Evolutionary conservation across 768 basidiomycete genomes (phyloP).

Genomic region (Fomitopsis serialis): DNA sequence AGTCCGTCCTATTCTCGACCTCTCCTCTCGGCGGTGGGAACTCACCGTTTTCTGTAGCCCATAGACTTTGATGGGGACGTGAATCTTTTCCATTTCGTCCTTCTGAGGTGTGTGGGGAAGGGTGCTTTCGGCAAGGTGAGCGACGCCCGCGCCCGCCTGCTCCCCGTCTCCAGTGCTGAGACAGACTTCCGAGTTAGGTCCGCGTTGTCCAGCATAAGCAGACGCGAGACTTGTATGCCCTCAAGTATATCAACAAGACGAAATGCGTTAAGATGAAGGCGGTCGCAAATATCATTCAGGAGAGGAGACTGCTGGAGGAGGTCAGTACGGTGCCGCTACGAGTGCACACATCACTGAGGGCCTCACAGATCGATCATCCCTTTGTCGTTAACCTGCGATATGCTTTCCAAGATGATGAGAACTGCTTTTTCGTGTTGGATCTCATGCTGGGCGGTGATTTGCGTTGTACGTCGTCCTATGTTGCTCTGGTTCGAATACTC

Average conservation of each 20-base stretch:
- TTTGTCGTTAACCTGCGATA: constrained; percentile 94
- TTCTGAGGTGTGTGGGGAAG: constrained; percentile 95
- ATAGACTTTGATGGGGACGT: constrained; percentile 95
- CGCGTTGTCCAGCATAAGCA: constrained; percentile 99
- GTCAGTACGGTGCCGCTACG: constrained; percentile 33
- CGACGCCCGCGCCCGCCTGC: constrained; percentile 1
- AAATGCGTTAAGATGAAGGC: constrained; percentile 99
- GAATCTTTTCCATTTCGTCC: constrained; percentile 94
- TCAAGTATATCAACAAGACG: constrained; percentile 99
- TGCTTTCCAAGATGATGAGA: constrained; percentile 97
- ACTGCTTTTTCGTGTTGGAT: constrained; percentile 97
- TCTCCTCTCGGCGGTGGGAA: neutral
- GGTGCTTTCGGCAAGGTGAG: constrained; percentile 96
- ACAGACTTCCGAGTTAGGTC: constrained; percentile 51
- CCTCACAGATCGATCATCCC: constrained; percentile 81
- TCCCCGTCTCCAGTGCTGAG: neutral
- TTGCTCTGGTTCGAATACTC: neutral
- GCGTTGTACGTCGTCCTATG: constrained; percentile 82
- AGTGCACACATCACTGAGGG: constrained; percentile 8
- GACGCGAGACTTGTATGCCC: constrained; percentile 91
- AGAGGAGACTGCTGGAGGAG: constrained; percentile 92
- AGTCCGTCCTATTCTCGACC: constrained; percentile 34
- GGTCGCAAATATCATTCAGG: constrained; percentile 95
- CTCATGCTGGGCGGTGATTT: constrained; percentile 96
- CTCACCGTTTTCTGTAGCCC: constrained; percentile 44